Base-by-base conservation (phyloP, 2,329 filamentous ascomycete genomes). In the Trichoderma atrobrunneum region DNA sequence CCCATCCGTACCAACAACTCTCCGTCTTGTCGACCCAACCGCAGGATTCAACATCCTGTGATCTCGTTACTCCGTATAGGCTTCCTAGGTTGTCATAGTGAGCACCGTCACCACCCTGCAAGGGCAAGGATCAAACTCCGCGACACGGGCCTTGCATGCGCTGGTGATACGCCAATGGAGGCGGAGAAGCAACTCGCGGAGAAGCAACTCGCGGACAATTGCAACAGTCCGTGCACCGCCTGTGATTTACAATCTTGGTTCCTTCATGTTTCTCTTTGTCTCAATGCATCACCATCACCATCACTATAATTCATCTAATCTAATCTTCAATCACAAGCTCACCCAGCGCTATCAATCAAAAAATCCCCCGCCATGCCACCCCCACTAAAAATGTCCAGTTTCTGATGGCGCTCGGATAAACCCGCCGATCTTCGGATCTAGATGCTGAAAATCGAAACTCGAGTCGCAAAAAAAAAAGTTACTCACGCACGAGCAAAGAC, bases 361-460 rank as follows among this genome's bases (percentile, higher is more conserved):
- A 32, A 28, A 28, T 34, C 26, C 10, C 66, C 51, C 56, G 28
- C 57, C 57, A 39, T 26, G 14, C 7, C 43, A 16, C 59, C 67
- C 67, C 67, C 67, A 70, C 67, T 28, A 70, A 26, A 21, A 32
- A 18, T 21, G n/a, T 28, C 39, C n/a, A 63, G 54, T 39, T 18
- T 43, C 39, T 43, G 16, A 43, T 43, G 39, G 39, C 39, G 39
- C 26, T 26, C 65, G 65, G 65, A 70, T 65, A 43, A 65, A 64
- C 69, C 60, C 69, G 43, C 69, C 69, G 69, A 71, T 71, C 43
- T 39, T 71, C 69, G 69, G 69, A 70, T 70, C 67, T 12, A 28
- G 39, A 54, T 34, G 5, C 32, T 51, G 6, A 24, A 69, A 69
- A 3, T 32, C 54, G 24, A n/a, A 18, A 54, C 34, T 16, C 61